Evolutionary conservation across 1,139 yeast genomes (phyloP).

Genomic region (Lodderomyces jiufengensis): DNA sequence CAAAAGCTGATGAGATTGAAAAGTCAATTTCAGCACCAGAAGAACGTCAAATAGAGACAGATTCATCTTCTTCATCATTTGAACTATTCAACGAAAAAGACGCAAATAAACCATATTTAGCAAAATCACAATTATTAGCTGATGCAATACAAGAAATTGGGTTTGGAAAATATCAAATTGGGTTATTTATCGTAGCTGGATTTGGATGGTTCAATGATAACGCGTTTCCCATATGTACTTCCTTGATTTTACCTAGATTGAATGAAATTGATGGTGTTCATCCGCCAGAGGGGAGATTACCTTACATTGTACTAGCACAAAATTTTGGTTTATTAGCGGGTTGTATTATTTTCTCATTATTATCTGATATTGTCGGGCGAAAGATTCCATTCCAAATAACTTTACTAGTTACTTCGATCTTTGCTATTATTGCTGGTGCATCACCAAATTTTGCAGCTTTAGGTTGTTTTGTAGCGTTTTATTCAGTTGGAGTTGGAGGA

Average conservation of each 20-base stretch:
- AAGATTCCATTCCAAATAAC: slow-evolving; percentile 44
- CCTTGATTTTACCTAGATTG: slow-evolving; percentile 33
- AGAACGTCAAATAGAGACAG: too few species aligned
- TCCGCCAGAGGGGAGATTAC: slow-evolving; percentile 31
- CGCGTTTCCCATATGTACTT: slow-evolving; percentile 42
- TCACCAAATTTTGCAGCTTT: slow-evolving; percentile 41
- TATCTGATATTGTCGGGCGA: slow-evolving; percentile 41
- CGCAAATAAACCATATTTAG: slow-evolving; percentile 25
- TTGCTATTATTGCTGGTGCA: slow-evolving; percentile 36
- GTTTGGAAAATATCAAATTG: slow-evolving; percentile 40
- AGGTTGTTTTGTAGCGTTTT: slow-evolving; percentile 35
- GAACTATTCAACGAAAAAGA: slow-evolving; percentile 20
- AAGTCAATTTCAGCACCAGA: too few species aligned
- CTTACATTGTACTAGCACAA: slow-evolving; percentile 40
- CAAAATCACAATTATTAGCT: slow-evolving; percentile 31
- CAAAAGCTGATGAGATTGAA: too few species aligned
- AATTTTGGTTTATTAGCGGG: slow-evolving; percentile 42
- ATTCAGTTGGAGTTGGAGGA: slow-evolving; percentile 48
- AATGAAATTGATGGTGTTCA: slow-evolving; percentile 38
- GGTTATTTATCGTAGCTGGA: slow-evolving; percentile 42
- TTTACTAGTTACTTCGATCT: slow-evolving; percentile 38
- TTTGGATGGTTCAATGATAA: slow-evolving; percentile 46
- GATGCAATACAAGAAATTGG: slow-evolving; percentile 40
- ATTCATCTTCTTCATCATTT: slow-evolving; percentile 2
- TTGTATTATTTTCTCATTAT: slow-evolving; percentile 40